A percentile compares a stretch with the other conserved stretches of the same genome.
phyloP scores from a whole-genome alignment of 1,139 yeast genomes.

The Petasospora fabianii region DNA sequence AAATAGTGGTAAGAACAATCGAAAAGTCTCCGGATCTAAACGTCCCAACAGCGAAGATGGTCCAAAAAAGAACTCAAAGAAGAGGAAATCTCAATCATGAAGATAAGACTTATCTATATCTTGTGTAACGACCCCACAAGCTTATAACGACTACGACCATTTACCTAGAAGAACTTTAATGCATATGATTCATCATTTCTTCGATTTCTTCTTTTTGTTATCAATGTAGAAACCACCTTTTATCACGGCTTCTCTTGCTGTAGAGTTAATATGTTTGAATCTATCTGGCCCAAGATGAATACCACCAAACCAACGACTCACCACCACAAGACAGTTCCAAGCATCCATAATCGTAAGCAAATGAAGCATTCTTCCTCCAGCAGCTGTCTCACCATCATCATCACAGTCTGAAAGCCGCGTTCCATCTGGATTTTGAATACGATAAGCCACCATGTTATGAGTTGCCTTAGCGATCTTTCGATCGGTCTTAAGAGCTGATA shows the following conservation, averaged over 20 bases:
- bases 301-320: constrained; percentile 91
- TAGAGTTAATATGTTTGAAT: constrained; percentile 86
- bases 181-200: constrained; percentile 3
- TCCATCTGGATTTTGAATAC: constrained; percentile 55
- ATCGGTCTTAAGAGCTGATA: constrained; percentile 57
- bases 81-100: constrained; percentile 19
- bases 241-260: constrained; percentile 80
- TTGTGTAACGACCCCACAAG: neutral
- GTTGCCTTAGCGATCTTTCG: constrained; percentile 62
- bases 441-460: constrained; percentile 86
- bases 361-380: constrained; percentile 86
- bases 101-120: neutral
- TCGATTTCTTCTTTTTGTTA: constrained; percentile 13
- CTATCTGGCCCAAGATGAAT: constrained; percentile 87
- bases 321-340: constrained; percentile 73
- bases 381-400: constrained; percentile 97
- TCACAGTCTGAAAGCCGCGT: constrained; percentile 78
- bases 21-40: constrained; percentile 16
- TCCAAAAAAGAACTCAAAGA: constrained; percentile 21
- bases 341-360: constrained; percentile 71
- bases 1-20: constrained; percentile 6
- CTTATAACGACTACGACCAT: too few relatives aligned
- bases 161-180: neutral
- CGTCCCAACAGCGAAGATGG: constrained; percentile 20
- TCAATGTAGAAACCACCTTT: constrained; percentile 13